phyloP scores from a whole-genome alignment of 2,329 filamentous ascomycete species.

The Trichoderma endophyticum region DNA sequence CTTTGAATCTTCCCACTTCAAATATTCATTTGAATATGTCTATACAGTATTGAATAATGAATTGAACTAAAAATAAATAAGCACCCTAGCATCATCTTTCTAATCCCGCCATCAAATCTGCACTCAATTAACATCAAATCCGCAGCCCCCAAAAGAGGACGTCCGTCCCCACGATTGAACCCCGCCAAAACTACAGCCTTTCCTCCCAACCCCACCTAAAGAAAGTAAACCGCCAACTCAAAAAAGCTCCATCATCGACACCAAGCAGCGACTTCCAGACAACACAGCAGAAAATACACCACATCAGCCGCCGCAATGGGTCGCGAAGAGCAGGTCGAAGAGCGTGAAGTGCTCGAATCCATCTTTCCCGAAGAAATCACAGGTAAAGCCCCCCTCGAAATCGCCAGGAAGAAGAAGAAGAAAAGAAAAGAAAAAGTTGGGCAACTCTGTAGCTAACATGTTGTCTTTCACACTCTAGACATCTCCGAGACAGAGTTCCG shows the following conservation, averaged over 20 bases:
- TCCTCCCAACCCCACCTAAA: slow-evolving; percentile 24
- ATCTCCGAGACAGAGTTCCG: slow-evolving; percentile 87
- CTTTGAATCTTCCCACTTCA: background rate
- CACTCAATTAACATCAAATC: background rate
- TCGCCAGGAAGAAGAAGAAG: background rate
- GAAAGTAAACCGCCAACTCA: background rate
- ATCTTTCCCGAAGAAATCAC: slow-evolving; percentile 98
- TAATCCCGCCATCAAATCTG: background rate
- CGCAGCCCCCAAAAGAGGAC: background rate
- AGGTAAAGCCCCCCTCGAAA: slow-evolving; percentile 48
- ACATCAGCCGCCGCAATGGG: slow-evolving; percentile 46
- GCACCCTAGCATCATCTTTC: background rate
- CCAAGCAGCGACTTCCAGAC: background rate
- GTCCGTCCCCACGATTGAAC: slow-evolving; percentile 20
- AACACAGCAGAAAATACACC: background rate
- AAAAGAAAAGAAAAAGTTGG: background rate
- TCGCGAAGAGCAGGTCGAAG: slow-evolving; percentile 87
- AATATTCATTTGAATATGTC: background rate
- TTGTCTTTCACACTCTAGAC: slow-evolving; percentile 51
- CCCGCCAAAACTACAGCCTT: slow-evolving; percentile 28
- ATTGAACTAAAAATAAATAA: background rate
- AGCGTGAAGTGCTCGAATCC: slow-evolving; percentile 95
- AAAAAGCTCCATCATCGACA: slow-evolving; percentile 7
- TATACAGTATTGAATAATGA: background rate
- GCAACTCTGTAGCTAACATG: background rate